Evolutionary conservation across 2,329 filamentous ascomycete genomes (phyloP).

Genomic region (Aspergillus eucalypticola): DNA sequence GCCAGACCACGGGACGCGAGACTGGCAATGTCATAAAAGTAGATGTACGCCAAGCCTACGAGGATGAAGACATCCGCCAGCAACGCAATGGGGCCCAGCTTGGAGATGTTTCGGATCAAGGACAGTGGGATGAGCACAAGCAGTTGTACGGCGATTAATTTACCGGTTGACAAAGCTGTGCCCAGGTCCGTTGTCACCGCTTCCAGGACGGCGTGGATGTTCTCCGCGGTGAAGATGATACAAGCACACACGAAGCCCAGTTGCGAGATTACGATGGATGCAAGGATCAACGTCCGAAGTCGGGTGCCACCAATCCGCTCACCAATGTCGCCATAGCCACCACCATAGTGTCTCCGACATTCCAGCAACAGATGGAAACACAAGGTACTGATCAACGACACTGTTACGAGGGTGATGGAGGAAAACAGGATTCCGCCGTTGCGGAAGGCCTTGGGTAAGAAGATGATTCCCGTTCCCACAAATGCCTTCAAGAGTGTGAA

Average conservation of each 20-base stretch:
- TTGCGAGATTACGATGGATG: constrained; percentile 72
- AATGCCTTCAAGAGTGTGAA: constrained; percentile 79
- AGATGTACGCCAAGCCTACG: constrained; percentile 84
- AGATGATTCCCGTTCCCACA: constrained; percentile 79
- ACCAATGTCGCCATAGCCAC: constrained; percentile 74
- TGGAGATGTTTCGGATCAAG: constrained; percentile 89
- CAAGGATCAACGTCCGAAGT: constrained; percentile 66
- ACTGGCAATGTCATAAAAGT: constrained; percentile 88
- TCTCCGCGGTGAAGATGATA: constrained; percentile 76
- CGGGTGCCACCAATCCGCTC: constrained; percentile 63
- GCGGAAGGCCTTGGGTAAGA: constrained; percentile 74
- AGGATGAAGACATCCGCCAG: constrained; percentile 92
- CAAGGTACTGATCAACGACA: constrained; percentile 66
- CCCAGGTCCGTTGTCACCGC: constrained; percentile 57
- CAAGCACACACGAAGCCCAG: constrained; percentile 77
- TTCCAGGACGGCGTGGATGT: constrained; percentile 66
- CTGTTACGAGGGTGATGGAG: constrained; percentile 64
- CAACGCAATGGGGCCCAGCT: constrained; percentile 87
- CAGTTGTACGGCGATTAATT: constrained; percentile 78
- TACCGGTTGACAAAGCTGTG: constrained; percentile 55
- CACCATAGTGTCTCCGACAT: constrained; percentile 64
- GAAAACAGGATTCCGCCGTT: constrained; percentile 78
- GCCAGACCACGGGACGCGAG: constrained; percentile 67
- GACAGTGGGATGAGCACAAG: constrained; percentile 89
- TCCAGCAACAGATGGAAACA: constrained; percentile 72